phyloP scores from a whole-genome alignment of 805 yeast species.

The Candida cerambycidarum region DNA sequence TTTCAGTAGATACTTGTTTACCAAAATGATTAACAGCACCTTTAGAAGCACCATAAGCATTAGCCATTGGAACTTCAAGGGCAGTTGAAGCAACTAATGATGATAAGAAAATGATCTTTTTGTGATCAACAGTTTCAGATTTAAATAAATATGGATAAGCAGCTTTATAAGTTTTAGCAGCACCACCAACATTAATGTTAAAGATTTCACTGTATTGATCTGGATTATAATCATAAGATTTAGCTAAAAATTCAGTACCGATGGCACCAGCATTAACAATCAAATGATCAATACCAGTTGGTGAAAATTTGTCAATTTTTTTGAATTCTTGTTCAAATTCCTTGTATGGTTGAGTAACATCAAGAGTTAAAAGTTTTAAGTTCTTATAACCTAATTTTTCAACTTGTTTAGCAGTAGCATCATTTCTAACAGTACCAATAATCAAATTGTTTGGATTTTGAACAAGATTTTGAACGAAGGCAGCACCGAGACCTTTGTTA shows the following conservation, averaged over 20 bases:
- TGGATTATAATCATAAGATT: slow-evolving; percentile 4
- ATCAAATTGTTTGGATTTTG: slow-evolving; percentile 5
- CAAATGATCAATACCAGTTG: slow-evolving; percentile 9
- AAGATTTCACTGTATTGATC: slow-evolving; percentile 5
- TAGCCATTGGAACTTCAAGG: background rate
- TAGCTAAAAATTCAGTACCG: background rate
- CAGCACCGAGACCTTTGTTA: slow-evolving; percentile 13
- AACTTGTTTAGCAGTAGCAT: background rate
- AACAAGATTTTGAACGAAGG: slow-evolving; percentile 1
- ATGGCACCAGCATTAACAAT: slow-evolving; percentile 11
- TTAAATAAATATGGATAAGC: slow-evolving; percentile 12
- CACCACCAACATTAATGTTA: slow-evolving; percentile 11
- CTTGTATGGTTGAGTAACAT: background rate
- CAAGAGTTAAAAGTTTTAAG: slow-evolving; percentile 2
- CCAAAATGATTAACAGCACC: slow-evolving; percentile 32
- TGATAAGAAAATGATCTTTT: slow-evolving; percentile 24
- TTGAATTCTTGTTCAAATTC: background rate
- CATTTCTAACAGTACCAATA: slow-evolving; percentile 11
- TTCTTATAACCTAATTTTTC: background rate
- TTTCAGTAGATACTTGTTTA: slow-evolving; percentile 23
- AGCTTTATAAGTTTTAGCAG: slow-evolving; percentile 13
- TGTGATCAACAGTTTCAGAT: slow-evolving; percentile 12
- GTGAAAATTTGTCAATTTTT: background rate
- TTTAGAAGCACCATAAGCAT: slow-evolving; percentile 35
- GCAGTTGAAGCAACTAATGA: slow-evolving; percentile 16